Base-by-base conservation (phyloP, 2,329 filamentous ascomycete genomes). In the Penicillium sp. region DNA sequence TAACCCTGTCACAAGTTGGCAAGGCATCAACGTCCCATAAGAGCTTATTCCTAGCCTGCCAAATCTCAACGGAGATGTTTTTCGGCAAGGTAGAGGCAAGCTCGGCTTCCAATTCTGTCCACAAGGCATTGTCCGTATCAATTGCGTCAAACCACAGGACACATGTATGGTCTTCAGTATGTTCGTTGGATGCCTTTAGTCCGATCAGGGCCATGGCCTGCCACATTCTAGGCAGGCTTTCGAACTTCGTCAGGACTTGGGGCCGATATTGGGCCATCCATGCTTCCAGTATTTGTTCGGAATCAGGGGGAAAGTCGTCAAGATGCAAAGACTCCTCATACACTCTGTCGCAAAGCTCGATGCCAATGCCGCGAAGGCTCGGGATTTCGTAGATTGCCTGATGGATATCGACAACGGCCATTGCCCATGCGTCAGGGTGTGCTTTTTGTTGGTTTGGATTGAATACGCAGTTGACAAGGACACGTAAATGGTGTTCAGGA, bases 81-180 rank as follows among this genome's bases (percentile, higher is more conserved):
- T 35, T 4, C 30, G 21, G 38, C 42, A 38, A 33, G 23, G 18
- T 35, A n/a, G 28, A 26, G 43, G 6, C 30, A 35, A 35, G 30
- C 30, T 35, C 30, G 14, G 30, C 14, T 35, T 35, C 30, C 30
- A 35, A 16, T 11, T 16, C 30, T 35, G 12, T 35, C 30, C 30
- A 35, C 30, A 16, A 9, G 11, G 30, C 11, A 5, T 35, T 16
- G 9, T 35, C 30, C 4, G 3, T 24, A 46, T 52, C 40, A 12
- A 45, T 23, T 11, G 50, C 50, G 14, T 52, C 50, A 16, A 52
- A 16, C 50, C 50, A 52, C 43, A 46, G 7, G n/a, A 46, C 50
- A 14, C 50, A 46, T 46, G 20, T 46, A 11, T 52, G n/a, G 28
- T 52, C 40, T 40, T 35, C 12, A 4, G 21, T 46, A 3, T 26